A percentile compares a stretch with the other conserved stretches of the same genome.
These are phyloP conservation scores for Phytophthora vignae DNA, from an alignment of 352 stramenopile genomes.

Conservation along the genomic window DNA sequence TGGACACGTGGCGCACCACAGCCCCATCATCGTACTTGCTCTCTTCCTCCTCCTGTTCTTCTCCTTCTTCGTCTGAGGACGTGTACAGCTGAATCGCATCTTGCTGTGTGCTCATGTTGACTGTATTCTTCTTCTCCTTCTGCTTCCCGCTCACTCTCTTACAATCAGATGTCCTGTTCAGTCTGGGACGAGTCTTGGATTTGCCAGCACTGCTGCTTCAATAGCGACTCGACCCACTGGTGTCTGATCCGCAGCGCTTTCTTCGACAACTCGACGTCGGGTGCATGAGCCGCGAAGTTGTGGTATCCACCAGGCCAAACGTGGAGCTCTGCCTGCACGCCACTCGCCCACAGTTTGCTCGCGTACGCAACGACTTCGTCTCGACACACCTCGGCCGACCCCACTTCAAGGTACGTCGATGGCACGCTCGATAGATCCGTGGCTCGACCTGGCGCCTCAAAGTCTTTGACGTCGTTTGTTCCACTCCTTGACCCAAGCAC, in stretches of 20 bases:
- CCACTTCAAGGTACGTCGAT: conserved; percentile 32
- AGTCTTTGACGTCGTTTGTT: conserved; percentile 25
- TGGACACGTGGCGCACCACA: not conserved
- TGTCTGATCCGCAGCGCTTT: conserved; percentile 28
- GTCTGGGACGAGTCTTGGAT: conserved; percentile 1
- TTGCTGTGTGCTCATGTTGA: conserved; percentile 12
- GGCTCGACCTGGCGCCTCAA: conserved; percentile 27
- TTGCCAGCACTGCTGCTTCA: conserved; percentile 10
- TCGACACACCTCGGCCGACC: conserved; percentile 34
- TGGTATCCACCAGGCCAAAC: conserved; percentile 36
- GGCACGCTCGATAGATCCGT: conserved; percentile 26
- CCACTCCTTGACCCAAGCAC: conserved; percentile 22
- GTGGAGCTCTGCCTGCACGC: conserved; percentile 33
- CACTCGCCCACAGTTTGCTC: conserved; percentile 30
- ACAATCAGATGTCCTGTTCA: not conserved
- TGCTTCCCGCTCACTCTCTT: not conserved
- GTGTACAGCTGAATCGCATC: conserved; percentile 12
- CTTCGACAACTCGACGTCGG: conserved; percentile 30
- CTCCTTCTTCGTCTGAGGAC: conserved; percentile 9
- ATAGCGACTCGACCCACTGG: conserved; percentile 27
- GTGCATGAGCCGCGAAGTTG: conserved; percentile 30
- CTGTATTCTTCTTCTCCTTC: conserved; percentile 1
- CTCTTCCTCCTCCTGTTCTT: not conserved
- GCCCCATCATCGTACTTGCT: not conserved
- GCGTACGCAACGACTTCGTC: conserved; percentile 37